Conservation (phyloP, 2,329 filamentous ascomycete species). For the Aspergillus alliaceus region DNA sequence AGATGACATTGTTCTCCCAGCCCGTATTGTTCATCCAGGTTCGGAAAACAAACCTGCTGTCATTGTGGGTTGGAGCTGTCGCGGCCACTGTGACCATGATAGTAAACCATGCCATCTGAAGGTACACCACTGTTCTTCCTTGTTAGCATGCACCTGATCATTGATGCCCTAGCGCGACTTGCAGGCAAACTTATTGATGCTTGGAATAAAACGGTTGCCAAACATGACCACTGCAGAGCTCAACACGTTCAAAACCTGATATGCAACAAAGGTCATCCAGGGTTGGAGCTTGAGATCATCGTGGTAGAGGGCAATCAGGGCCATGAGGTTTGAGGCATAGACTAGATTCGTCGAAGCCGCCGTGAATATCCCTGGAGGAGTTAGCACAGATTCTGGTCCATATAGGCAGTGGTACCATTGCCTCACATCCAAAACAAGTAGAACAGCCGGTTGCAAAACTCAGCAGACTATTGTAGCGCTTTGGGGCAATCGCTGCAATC, state of each 20-base stretch:
- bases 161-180: slow-evolving; percentile 3
- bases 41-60: slow-evolving; percentile 51
- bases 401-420: background rate
- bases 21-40: slow-evolving; percentile 57
- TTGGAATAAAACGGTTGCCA: slow-evolving; percentile 47
- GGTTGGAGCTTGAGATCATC: slow-evolving; percentile 42
- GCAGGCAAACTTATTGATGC: slow-evolving; percentile 47
- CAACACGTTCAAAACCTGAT: slow-evolving; percentile 41
- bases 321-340: slow-evolving; percentile 45
- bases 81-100: slow-evolving; percentile 52
- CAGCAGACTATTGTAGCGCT: slow-evolving; percentile 38
- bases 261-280: slow-evolving; percentile 51
- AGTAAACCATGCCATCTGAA: slow-evolving; percentile 50
- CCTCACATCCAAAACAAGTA: slow-evolving; percentile 41
- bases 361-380: slow-evolving; percentile 44
- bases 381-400: background rate
- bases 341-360: slow-evolving; percentile 48
- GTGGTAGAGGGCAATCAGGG: slow-evolving; percentile 45
- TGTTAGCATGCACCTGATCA: background rate
- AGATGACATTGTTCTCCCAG: slow-evolving; percentile 52
- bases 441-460: slow-evolving; percentile 50
- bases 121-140: slow-evolving; percentile 39
- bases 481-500: slow-evolving; percentile 50
- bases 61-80: slow-evolving; percentile 47
- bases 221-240: slow-evolving; percentile 50